These are phyloP conservation scores for Pythium plurisporium DNA, from an alignment of 352 stramenopile genomes.

Conservation along the genomic window DNA sequence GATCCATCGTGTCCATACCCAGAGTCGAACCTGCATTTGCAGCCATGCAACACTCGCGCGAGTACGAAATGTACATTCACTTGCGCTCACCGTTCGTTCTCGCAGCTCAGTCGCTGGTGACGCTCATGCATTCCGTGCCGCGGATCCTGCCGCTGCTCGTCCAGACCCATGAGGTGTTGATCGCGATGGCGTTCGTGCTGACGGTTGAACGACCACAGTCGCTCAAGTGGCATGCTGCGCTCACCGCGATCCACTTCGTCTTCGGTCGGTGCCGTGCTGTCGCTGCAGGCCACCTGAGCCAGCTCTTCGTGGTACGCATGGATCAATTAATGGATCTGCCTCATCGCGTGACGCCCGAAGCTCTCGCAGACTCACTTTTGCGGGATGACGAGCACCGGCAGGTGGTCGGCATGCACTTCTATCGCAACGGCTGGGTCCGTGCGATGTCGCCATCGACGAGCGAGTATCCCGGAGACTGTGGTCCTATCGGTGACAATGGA, in stretches of 20 bases:
- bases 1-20: neutral
- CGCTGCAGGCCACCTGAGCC: conserved; percentile 15
- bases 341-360: neutral
- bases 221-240: conserved; percentile 59
- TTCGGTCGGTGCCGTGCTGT: conserved; percentile 16
- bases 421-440: conserved; percentile 42
- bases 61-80: conserved; percentile 55
- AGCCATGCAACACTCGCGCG: conserved; percentile 31
- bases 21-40: conserved; percentile 34
- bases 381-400: conserved; percentile 31
- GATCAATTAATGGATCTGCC: conserved; percentile 4
- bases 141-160: conserved; percentile 42
- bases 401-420: conserved; percentile 42
- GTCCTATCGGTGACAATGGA: neutral
- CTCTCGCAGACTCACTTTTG: conserved; percentile 32
- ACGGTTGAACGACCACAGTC: conserved; percentile 43
- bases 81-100: conserved; percentile 47
- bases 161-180: conserved; percentile 35
- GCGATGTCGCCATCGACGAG: conserved; percentile 22
- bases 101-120: conserved; percentile 41
- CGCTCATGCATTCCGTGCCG: conserved; percentile 43
- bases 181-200: conserved; percentile 53
- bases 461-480: neutral
- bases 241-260: conserved; percentile 46
- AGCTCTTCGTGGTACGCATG: conserved; percentile 17